A percentile compares a stretch with the other conserved stretches of the same genome.
Conservation (phyloP, 2,329 filamentous ascomycete species). For the Aspergillus sp. region DNA sequence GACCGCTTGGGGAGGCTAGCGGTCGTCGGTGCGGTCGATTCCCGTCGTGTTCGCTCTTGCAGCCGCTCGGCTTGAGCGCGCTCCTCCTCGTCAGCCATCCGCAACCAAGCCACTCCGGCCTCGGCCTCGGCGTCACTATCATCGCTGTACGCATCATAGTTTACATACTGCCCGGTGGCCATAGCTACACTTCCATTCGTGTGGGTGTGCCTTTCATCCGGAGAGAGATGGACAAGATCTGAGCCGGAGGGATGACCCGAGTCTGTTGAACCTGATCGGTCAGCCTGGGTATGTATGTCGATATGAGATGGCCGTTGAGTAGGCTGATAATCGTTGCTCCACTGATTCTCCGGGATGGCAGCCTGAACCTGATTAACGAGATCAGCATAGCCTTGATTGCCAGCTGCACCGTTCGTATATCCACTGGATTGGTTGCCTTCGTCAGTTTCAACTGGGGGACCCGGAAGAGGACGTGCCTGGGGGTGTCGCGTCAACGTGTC, state of each 20-base stretch:
- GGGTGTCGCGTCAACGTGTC: slow-evolving; percentile 58
- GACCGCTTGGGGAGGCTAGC: slow-evolving; percentile 41
- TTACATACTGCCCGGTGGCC: slow-evolving; percentile 45
- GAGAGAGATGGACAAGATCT: slow-evolving; percentile 33
- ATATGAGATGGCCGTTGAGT: slow-evolving; percentile 26
- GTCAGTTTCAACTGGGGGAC: slow-evolving; percentile 52
- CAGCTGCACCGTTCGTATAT: slow-evolving; percentile 24
- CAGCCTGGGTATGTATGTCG: slow-evolving; percentile 17
- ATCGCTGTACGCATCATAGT: slow-evolving; percentile 57
- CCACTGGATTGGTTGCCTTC: slow-evolving; percentile 19
- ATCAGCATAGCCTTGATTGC: slow-evolving; percentile 54
- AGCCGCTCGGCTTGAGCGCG: slow-evolving; percentile 51
- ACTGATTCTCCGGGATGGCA: slow-evolving; percentile 45
- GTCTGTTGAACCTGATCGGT: neutral
- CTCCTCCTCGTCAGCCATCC: slow-evolving; percentile 77
- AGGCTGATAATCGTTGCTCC: slow-evolving; percentile 24
- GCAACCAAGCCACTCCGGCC: slow-evolving; percentile 79
- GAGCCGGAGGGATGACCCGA: slow-evolving; percentile 11
- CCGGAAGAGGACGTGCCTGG: slow-evolving; percentile 59
- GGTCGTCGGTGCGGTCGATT: slow-evolving; percentile 54
- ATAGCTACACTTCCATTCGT: slow-evolving; percentile 51
- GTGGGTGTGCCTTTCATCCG: slow-evolving; percentile 47
- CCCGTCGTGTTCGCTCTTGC: slow-evolving; percentile 58
- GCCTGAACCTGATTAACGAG: slow-evolving; percentile 59
- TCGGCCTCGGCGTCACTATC: slow-evolving; percentile 88